phyloP scores from a whole-genome alignment of 768 basidiomycete genomes.

The Mycena leptocephala region DNA sequence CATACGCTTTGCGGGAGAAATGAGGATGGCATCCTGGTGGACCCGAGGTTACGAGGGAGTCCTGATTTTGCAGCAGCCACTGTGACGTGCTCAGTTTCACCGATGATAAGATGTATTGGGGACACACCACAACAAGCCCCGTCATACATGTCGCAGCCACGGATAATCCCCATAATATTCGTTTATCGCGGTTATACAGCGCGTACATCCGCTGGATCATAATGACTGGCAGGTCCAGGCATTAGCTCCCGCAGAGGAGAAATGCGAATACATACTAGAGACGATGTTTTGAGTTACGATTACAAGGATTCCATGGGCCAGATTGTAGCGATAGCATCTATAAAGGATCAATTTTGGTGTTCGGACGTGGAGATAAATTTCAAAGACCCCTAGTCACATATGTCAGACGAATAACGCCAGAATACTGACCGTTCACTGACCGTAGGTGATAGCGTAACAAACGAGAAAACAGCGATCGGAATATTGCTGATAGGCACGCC shows the following conservation, averaged over 20 bases:
- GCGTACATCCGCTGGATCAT: background rate
- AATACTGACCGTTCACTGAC: background rate
- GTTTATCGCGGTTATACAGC: background rate
- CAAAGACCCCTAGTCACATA: background rate
- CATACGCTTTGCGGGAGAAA: background rate
- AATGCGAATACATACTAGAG: background rate
- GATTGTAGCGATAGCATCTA: background rate
- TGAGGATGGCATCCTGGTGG: background rate
- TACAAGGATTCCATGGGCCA: background rate
- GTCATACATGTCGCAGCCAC: background rate
- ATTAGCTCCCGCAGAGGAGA: background rate
- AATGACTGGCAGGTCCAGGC: background rate
- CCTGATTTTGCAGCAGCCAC: background rate
- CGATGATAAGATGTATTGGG: no score
- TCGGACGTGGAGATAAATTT: background rate
- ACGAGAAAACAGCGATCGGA: background rate
- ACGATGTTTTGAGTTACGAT: background rate
- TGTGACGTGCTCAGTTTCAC: background rate
- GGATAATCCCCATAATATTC: background rate
- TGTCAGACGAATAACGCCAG: no score
- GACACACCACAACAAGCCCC: background rate
- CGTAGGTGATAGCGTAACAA: background rate
- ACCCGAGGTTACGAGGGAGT: background rate
- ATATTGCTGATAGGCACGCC: no score
- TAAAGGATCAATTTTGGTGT: background rate